Conservation (phyloP, 768 basidiomycete species). For the Gautieria morchelliformis region DNA sequence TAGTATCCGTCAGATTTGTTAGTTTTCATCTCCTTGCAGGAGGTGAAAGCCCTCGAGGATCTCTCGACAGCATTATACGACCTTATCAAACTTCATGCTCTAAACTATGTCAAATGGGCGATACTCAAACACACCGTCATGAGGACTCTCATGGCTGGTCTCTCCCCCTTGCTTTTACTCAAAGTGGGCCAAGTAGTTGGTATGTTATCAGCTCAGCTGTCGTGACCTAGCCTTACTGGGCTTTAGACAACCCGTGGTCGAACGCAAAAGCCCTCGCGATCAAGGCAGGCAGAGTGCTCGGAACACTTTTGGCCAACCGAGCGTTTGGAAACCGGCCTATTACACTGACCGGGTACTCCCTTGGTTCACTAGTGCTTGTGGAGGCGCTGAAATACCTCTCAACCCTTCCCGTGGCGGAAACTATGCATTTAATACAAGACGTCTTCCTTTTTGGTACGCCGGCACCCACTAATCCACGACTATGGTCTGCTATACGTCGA, state of each 20-base stretch:
- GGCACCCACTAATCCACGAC: constrained; percentile 26
- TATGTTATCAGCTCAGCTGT: constrained; percentile 14
- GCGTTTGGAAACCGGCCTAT: constrained; percentile 47
- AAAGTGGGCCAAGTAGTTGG: constrained; percentile 48
- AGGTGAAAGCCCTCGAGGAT: constrained; percentile 42
- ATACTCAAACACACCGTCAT: constrained; percentile 43
- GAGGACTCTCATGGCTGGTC: constrained; percentile 36
- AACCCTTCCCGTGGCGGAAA: constrained; percentile 32
- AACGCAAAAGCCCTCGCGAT: constrained; percentile 40
- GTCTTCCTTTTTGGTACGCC: constrained; percentile 48
- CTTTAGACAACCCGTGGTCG: constrained; percentile 51
- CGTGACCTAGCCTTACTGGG: not conserved
- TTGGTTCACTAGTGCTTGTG: constrained; percentile 47
- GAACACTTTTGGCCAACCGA: constrained; percentile 37
- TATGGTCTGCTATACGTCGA: constrained; percentile 39
- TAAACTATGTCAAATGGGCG: constrained; percentile 39
- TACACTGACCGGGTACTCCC: constrained; percentile 46
- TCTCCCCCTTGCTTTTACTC: constrained; percentile 41
- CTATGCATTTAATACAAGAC: constrained; percentile 40
- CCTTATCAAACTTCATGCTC: constrained; percentile 37
- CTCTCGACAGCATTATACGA: constrained; percentile 37
- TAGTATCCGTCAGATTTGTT: not conserved
- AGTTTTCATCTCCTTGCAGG: constrained; percentile 24
- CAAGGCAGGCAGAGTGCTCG: constrained; percentile 47
- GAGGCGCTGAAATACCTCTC: constrained; percentile 44